phyloP scores from a whole-genome alignment of 2,329 filamentous ascomycete genomes.

The Cyphellophora europaea region DNA sequence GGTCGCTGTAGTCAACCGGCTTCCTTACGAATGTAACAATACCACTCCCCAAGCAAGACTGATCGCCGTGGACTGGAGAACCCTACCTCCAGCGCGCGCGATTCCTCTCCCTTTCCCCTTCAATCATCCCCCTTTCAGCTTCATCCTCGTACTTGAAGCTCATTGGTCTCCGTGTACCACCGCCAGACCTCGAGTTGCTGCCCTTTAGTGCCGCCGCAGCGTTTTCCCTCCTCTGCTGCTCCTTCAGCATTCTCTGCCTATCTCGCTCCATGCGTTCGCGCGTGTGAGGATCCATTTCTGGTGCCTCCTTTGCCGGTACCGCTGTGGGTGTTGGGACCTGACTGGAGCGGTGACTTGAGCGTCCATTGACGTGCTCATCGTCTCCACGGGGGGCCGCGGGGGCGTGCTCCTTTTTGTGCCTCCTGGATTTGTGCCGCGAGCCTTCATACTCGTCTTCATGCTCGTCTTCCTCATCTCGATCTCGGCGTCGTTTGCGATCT shows the following conservation, averaged over 20 bases:
- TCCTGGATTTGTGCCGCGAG: slow-evolving; percentile 25
- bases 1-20: too few relatives aligned
- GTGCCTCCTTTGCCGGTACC: slow-evolving; percentile 1
- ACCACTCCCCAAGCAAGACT: too few relatives aligned
- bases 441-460: slow-evolving; percentile 9
- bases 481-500: slow-evolving; percentile 10
- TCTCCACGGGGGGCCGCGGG: slow-evolving; percentile 2
- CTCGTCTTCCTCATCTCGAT: slow-evolving; percentile 13
- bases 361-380: slow-evolving; percentile 20
- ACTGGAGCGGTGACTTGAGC: slow-evolving; percentile 14
- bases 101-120: slow-evolving; percentile 27
- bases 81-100: slow-evolving; percentile 14
- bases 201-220: slow-evolving; percentile 23
- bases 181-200: slow-evolving; percentile 6
- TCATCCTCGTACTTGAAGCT: slow-evolving; percentile 44
- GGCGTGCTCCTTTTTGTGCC: slow-evolving; percentile 26
- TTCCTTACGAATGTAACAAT: too few relatives aligned
- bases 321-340: slow-evolving; percentile 7
- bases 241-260: slow-evolving; percentile 53
- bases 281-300: slow-evolving; percentile 51
- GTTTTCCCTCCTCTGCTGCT: slow-evolving; percentile 56
- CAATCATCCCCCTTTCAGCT: slow-evolving; percentile 27
- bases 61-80: not conserved
- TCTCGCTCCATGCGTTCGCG: slow-evolving; percentile 62
- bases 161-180: slow-evolving; percentile 26